phyloP scores from a whole-genome alignment of 352 stramenopile species.

The Globisporangium megalacanthum region DNA sequence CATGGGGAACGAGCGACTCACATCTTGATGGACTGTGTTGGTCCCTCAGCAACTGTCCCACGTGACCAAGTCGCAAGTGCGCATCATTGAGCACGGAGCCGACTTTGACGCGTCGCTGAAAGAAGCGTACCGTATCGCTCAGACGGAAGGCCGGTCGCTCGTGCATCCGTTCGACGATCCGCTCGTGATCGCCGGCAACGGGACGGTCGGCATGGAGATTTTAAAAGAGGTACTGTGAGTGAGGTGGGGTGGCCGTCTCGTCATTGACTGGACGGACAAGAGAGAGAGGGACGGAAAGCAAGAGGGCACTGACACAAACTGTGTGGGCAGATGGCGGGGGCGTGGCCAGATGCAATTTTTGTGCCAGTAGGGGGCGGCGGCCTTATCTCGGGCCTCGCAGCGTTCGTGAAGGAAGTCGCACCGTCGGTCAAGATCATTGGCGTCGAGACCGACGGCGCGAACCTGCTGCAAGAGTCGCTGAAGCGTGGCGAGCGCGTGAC shows the following conservation, averaged over 20 bases:
- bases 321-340: slow-evolving; percentile 53
- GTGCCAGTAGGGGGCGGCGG: slow-evolving; percentile 96
- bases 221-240: slow-evolving; percentile 54
- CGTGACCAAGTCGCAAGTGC: slow-evolving; percentile 64
- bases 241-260: too few species aligned
- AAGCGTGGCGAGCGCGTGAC: slow-evolving; percentile 78
- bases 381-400: slow-evolving; percentile 93
- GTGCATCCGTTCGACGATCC: slow-evolving; percentile 98
- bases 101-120: slow-evolving; percentile 95
- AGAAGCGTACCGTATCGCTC: slow-evolving; percentile 89
- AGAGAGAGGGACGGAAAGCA: too few species aligned
- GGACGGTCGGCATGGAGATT: slow-evolving; percentile 95
- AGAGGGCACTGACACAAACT: too few species aligned
- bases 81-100: slow-evolving; percentile 92
- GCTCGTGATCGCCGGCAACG: slow-evolving; percentile 96
- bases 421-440: slow-evolving; percentile 94
- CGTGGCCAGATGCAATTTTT: slow-evolving; percentile 95
- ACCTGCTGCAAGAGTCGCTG: slow-evolving; percentile 91
- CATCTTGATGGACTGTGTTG: background rate
- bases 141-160: slow-evolving; percentile 90
- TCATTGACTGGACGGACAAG: background rate
- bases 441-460: slow-evolving; percentile 94
- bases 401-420: slow-evolving; percentile 85
- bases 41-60: slow-evolving; percentile 24
- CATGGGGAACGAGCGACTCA: slow-evolving; percentile 1